phyloP scores from a whole-genome alignment of 176 grass and related monocot species.

The Zea mays region Zm-B73-REFERENCE-NAM-5.0 NC_050098.1:145834001-145834500 shows the following conservation, averaged over 20 bases:
- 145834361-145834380: background rate
- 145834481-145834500: background rate
- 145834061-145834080: background rate
- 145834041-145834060: background rate
- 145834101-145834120: background rate
- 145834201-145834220: slow-evolving; percentile 53
- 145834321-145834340: background rate
- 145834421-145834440: background rate
- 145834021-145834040: background rate
- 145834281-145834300: background rate
- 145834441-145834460: background rate
- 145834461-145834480: background rate
- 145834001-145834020: background rate
- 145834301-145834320: background rate
- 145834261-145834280: slow-evolving; percentile 34
- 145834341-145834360: slow-evolving; percentile 1
- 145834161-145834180: slow-evolving; percentile 47
- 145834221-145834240: slow-evolving; percentile 56
- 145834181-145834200: slow-evolving; percentile 50
- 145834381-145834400: slow-evolving; percentile 8
- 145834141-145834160: slow-evolving; percentile 22
- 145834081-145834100: background rate
- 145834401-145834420: background rate
- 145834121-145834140: background rate
- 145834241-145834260: slow-evolving; percentile 46